Evolutionary conservation across 225 moss, liverwort and hornwort genomes (phyloP).

Genomic region (Bryoerythrophyllum caledonicum): DNA sequence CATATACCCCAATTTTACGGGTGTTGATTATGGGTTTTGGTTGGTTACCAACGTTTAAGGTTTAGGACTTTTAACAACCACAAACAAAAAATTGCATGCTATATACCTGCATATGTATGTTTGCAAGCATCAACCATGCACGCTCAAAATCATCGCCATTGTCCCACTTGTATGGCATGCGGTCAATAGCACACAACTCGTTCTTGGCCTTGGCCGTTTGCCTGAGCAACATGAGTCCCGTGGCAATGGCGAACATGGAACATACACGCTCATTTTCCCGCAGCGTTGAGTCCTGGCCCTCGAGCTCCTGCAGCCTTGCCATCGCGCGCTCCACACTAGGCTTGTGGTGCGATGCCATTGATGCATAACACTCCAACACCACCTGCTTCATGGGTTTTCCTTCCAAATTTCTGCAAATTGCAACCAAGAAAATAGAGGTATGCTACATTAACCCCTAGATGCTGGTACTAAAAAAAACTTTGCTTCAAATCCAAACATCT

Average conservation of each 20-base stretch:
- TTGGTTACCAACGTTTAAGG: too few relatives aligned
- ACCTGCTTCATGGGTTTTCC: slow-evolving; percentile 61
- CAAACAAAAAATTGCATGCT: too few relatives aligned
- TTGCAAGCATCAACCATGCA: slow-evolving; percentile 89
- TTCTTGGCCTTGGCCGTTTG: slow-evolving; percentile 80
- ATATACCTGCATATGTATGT: slow-evolving; percentile 55
- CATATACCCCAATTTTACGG: too few relatives aligned
- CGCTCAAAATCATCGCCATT: slow-evolving; percentile 85
- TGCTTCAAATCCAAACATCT: too few relatives aligned
- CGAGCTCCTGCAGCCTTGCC: slow-evolving; percentile 55
- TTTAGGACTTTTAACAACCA: too few relatives aligned
- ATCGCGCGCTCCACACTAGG: slow-evolving; percentile 70
- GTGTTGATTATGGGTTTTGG: too few relatives aligned
- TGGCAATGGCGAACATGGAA: slow-evolving; percentile 68
- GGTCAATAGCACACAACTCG: slow-evolving; percentile 66
- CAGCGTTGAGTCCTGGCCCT: slow-evolving; percentile 33
- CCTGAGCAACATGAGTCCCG: slow-evolving; percentile 55
- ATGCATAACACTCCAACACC: slow-evolving; percentile 78
- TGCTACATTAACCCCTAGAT: too few relatives aligned
- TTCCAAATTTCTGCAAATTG: slow-evolving; percentile 57
- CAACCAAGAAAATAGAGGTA: neutral
- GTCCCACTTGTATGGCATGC: slow-evolving; percentile 87
- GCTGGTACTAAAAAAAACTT: too few relatives aligned
- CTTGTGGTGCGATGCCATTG: slow-evolving; percentile 80
- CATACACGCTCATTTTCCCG: slow-evolving; percentile 58